A percentile compares a stretch with the other conserved stretches of the same genome.
Evolutionary conservation across 2,329 filamentous ascomycete genomes (phyloP).

Genomic region (Elsinoe australis): DNA sequence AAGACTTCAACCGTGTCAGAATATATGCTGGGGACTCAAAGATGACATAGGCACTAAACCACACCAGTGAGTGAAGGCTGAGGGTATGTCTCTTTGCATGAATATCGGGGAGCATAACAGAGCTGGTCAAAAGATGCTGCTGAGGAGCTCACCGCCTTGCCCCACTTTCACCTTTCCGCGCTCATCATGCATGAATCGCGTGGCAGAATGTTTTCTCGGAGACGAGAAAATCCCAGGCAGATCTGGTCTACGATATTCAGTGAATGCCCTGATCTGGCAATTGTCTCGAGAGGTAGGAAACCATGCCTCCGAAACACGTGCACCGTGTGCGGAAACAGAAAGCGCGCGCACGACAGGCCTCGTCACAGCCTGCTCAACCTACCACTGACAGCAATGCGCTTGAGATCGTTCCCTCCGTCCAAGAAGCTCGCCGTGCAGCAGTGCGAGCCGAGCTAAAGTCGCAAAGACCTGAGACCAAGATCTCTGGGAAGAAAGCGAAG

Average conservation of each 20-base stretch:
- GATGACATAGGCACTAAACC: too few species aligned
- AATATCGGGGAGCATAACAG: too few species aligned
- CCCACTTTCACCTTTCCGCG: not conserved
- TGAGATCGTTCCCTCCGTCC: conserved; percentile 44
- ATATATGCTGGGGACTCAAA: too few species aligned
- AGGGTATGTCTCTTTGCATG: too few species aligned
- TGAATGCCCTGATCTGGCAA: too few species aligned
- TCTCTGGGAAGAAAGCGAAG: conserved; percentile 60
- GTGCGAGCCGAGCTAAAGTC: conserved; percentile 48
- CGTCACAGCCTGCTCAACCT: conserved; percentile 31
- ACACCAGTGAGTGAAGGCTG: too few species aligned
- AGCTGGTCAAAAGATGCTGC: too few species aligned
- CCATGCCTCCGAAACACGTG: conserved; percentile 43
- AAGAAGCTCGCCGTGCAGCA: conserved; percentile 51
- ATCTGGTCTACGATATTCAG: too few species aligned
- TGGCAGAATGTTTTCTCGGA: not conserved
- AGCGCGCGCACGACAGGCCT: conserved; percentile 56
- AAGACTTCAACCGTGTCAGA: too few species aligned
- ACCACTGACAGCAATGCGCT: conserved; percentile 49
- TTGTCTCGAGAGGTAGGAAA: too few species aligned
- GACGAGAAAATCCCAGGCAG: not conserved
- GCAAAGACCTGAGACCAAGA: conserved; percentile 47
- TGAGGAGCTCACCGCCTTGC: conserved; percentile 7
- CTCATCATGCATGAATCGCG: not conserved
- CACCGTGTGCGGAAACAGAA: conserved; percentile 54